Conservation (phyloP, 2,329 filamentous ascomycete species). For the Aspergillus sp. region DNA sequence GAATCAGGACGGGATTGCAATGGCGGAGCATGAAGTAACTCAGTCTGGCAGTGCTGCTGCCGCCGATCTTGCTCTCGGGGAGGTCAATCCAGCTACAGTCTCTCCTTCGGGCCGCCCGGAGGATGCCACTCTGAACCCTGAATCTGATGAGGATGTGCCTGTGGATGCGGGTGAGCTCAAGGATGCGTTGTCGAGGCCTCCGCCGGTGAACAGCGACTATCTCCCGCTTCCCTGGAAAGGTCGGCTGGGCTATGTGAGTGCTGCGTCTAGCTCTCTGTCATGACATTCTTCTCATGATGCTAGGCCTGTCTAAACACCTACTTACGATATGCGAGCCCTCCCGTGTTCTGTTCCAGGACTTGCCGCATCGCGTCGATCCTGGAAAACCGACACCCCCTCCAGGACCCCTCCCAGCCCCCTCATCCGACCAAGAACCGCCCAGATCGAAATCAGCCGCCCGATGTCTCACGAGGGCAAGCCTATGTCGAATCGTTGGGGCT, state of each 20-base stretch:
- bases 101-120: slow-evolving; percentile 12
- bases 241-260: slow-evolving; percentile 71
- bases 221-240: slow-evolving; percentile 87
- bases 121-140: slow-evolving; percentile 36
- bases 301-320: slow-evolving; percentile 90
- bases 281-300: slow-evolving; percentile 3
- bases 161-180: slow-evolving; percentile 50
- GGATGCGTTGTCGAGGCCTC: slow-evolving; percentile 53
- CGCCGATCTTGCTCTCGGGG: too few relatives aligned
- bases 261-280: not conserved
- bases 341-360: slow-evolving; percentile 83
- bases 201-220: slow-evolving; percentile 71
- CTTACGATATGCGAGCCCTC: slow-evolving; percentile 66
- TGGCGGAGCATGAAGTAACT: not conserved
- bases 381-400: slow-evolving; percentile 74
- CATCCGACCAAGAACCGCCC: slow-evolving; percentile 80
- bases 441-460: slow-evolving; percentile 60
- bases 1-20: not conserved
- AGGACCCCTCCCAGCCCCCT: slow-evolving; percentile 64
- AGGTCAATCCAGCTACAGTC: not conserved
- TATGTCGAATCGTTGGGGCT: slow-evolving; percentile 72
- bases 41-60: not conserved
- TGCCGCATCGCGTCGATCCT: slow-evolving; percentile 85
- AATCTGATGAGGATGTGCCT: slow-evolving; percentile 44
- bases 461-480: slow-evolving; percentile 55